Percentiles rank a stretch among this genome's conserved stretches.
These are phyloP conservation scores for Claviceps monticola DNA, from an alignment of 2,329 filamentous ascomycete species.

Conservation along the genomic window DNA sequence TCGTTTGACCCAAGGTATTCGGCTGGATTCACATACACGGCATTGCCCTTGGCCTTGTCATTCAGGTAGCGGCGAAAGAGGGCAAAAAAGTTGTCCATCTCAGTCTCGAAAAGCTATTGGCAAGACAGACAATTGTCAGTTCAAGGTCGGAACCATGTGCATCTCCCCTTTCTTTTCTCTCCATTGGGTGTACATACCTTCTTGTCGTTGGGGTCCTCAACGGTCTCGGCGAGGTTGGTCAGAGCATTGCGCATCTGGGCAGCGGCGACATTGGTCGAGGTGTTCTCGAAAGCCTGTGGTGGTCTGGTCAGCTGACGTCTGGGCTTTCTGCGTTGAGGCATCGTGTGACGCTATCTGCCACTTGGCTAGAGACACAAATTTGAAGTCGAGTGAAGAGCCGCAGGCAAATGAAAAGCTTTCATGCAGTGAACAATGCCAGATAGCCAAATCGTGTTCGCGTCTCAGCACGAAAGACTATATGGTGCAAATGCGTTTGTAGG, in stretches of 20 bases:
- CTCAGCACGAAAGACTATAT: background rate
- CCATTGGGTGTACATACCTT: constrained; percentile 48
- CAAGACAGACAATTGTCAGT: constrained; percentile 2
- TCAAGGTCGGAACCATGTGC: background rate
- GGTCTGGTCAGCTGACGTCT: constrained; percentile 8
- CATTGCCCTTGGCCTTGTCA: constrained; percentile 97
- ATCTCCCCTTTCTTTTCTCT: background rate
- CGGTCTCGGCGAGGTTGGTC: constrained; percentile 81
- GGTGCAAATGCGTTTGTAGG: background rate
- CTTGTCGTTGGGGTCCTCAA: constrained; percentile 66
- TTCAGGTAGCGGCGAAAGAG: constrained; percentile 97
- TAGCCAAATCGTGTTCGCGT: background rate
- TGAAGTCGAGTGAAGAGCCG: background rate
- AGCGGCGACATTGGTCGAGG: constrained; percentile 91
- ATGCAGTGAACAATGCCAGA: background rate
- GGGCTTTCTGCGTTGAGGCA: background rate
- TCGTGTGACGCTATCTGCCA: background rate
- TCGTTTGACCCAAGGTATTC: background rate
- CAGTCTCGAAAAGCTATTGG: constrained; percentile 77
- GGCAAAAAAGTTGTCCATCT: constrained; percentile 99
- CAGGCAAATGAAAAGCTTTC: background rate
- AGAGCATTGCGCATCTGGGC: constrained; percentile 98
- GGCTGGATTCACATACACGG: constrained; percentile 41
- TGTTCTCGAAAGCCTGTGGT: constrained; percentile 90
- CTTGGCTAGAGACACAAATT: background rate